Percentiles rank a stretch among this genome's conserved stretches.
These are phyloP conservation scores for Lenzites betulinus DNA, from an alignment of 768 basidiomycete genomes.

Conservation along the genomic window DNA sequence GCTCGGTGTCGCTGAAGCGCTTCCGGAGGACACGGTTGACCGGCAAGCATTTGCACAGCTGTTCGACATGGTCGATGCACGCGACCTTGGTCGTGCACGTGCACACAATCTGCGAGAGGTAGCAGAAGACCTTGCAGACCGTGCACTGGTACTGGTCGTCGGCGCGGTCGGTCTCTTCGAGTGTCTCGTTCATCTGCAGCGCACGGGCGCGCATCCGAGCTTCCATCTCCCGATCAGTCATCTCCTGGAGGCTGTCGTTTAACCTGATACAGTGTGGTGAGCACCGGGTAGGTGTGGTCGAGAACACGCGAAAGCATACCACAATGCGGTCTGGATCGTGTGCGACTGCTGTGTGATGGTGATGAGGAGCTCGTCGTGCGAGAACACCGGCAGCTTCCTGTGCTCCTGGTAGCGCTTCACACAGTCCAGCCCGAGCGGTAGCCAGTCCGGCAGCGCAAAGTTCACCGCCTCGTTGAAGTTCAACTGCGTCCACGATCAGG, in stretches of 20 bases:
- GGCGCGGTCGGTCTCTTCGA: conserved; percentile 77
- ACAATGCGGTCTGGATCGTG: conserved; percentile 89
- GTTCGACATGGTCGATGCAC: conserved; percentile 82
- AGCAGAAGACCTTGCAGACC: conserved; percentile 92
- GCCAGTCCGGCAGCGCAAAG: conserved; percentile 96
- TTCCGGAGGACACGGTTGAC: conserved; percentile 67
- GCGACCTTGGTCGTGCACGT: conserved; percentile 75
- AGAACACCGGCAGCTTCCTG: conserved; percentile 94
- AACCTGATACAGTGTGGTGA: conserved; percentile 58
- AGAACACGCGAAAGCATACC: conserved; percentile 48
- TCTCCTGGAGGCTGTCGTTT: conserved; percentile 79
- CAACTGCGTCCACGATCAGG: conserved; percentile 50
- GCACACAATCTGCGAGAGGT: conserved; percentile 90
- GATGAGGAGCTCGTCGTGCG: conserved; percentile 94
- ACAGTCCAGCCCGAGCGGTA: conserved; percentile 83
- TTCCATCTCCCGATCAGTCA: conserved; percentile 81
- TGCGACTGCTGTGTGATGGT: conserved; percentile 97
- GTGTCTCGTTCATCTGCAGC: conserved; percentile 61
- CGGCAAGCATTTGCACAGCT: conserved; percentile 68
- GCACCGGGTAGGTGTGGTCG: not conserved
- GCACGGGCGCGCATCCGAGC: conserved; percentile 65
- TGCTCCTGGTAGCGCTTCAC: conserved; percentile 89
- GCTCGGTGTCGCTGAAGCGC: conserved; percentile 78
- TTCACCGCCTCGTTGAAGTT: conserved; percentile 99
- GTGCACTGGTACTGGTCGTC: conserved; percentile 97